Percentiles rank a stretch among this genome's conserved stretches.
These are phyloP conservation scores for Globisporangium cederbergense DNA, from an alignment of 352 stramenopile genomes.

Conservation along the genomic window DNA sequence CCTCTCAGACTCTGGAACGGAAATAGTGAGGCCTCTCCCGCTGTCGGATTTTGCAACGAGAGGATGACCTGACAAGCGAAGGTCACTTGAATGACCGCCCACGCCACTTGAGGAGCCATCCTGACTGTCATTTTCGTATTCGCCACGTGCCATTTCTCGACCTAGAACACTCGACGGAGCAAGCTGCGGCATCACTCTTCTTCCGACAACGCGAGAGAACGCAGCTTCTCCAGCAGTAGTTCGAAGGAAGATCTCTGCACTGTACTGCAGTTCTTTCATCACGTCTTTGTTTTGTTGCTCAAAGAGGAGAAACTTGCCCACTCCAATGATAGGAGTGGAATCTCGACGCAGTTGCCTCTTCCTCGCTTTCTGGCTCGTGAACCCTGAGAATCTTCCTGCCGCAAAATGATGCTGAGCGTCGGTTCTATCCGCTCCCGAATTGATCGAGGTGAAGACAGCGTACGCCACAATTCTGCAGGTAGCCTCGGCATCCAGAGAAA, in stretches of 20 bases:
- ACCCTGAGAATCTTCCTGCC: constrained; percentile 20
- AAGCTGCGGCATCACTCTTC: constrained; percentile 50
- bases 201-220: constrained; percentile 70
- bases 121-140: background rate
- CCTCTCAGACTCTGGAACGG: constrained; percentile 17
- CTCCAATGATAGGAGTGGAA: constrained; percentile 57
- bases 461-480: constrained; percentile 81
- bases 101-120: background rate
- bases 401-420: constrained; percentile 15
- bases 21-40: constrained; percentile 8
- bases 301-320: constrained; percentile 84
- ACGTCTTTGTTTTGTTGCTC: constrained; percentile 90
- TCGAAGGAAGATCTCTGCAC: constrained; percentile 75
- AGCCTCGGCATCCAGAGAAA: constrained; percentile 79
- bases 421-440: constrained; percentile 24
- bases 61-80: background rate
- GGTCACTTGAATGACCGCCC: background rate
- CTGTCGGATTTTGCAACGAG: constrained; percentile 9
- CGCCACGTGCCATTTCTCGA: background rate
- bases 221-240: constrained; percentile 64
- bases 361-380: constrained; percentile 59
- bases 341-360: constrained; percentile 74
- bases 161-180: background rate
- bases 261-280: constrained; percentile 89
- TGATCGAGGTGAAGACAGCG: constrained; percentile 61